Evolutionary conservation across 2,329 filamentous ascomycete species (phyloP), one percentile per base, ranked within the genome.

Genomic region (Phyllosticta paracitricarpa): DNA sequence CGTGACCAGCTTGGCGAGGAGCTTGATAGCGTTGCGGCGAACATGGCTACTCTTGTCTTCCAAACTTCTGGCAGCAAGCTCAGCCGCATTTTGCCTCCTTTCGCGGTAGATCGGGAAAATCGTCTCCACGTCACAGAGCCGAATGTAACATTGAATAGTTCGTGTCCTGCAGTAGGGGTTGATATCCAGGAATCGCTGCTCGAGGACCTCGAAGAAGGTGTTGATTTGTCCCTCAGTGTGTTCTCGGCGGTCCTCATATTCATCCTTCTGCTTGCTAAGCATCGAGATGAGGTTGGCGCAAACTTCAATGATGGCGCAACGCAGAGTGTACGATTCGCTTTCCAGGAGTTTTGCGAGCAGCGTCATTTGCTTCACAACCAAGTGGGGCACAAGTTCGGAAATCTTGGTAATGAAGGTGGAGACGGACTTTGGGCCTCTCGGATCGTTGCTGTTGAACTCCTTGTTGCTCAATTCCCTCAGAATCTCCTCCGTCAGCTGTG

Each of bases 21-120:
- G 78, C 74, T 96, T 97, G 72, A 99, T 94, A 2, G 94, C 92
- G 72, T 97, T 97, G 62, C 92, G 84, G 64, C 94, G 84, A 33
- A 99, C 94, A 69, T 97, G 96, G 75, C 94, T 99, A 77, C 93
- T 97, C 80, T 96, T 97, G 77, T 99, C 95, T 73, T 97, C 90
- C 2, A 99, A 80, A 73, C 93, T 97, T 67, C 89, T 84, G 61
- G 89, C 87, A 1, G 94, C 92, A 26, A 97, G 79, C 71, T 97
- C 91, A 1, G 93, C 89, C 3, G 88, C 93, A 70, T 84, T 88
- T 72, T 97, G 92, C 63, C 94, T 83, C 61, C 92, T 84, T 76
- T 97, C 97, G 48, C 92, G 91, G 68, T 95, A 97, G 71, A 97
- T 97, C 65, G 93, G 91, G 68, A 95, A 97, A 72, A 97, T 97